phyloP scores from a whole-genome alignment of 2,329 filamentous ascomycete genomes.

The Arthrobotrys iridis region DNA sequence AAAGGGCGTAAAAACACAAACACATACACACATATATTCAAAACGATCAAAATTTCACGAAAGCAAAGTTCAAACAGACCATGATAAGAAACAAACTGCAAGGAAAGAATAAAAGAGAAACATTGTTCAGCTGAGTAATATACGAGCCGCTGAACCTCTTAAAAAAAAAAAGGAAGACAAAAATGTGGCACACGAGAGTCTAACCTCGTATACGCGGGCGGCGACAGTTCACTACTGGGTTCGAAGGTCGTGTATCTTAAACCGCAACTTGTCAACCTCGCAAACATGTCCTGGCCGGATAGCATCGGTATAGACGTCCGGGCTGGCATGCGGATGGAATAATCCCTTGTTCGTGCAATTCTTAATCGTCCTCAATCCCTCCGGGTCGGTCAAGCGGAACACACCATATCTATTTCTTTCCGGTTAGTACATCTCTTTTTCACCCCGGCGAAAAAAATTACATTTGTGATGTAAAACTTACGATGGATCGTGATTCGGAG shows the following conservation, averaged over 20 bases:
- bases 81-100: neutral
- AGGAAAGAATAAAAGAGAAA: neutral
- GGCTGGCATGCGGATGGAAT: slow-evolving; percentile 79
- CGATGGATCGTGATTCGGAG: slow-evolving; percentile 80
- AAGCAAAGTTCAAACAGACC: neutral
- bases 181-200: neutral
- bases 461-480: slow-evolving; percentile 64
- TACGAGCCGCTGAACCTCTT: too few relatives aligned
- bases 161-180: neutral
- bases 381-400: slow-evolving; percentile 92
- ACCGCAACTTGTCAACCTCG: slow-evolving; percentile 68
- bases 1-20: neutral
- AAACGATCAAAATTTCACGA: neutral
- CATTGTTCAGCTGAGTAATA: neutral
- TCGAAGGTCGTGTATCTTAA: slow-evolving; percentile 74
- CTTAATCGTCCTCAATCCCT: slow-evolving; percentile 84
- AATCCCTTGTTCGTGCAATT: slow-evolving; percentile 79
- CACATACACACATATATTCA: neutral
- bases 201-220: neutral
- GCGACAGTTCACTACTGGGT: slow-evolving; percentile 33
- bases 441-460: neutral
- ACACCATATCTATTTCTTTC: slow-evolving; percentile 79
- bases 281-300: slow-evolving; percentile 69
- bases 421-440: slow-evolving; percentile 51
- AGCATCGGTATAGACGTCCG: slow-evolving; percentile 62